Conservation (phyloP, 73 alveolate genomes). For the Symbiodinium pilosum region DNA sequence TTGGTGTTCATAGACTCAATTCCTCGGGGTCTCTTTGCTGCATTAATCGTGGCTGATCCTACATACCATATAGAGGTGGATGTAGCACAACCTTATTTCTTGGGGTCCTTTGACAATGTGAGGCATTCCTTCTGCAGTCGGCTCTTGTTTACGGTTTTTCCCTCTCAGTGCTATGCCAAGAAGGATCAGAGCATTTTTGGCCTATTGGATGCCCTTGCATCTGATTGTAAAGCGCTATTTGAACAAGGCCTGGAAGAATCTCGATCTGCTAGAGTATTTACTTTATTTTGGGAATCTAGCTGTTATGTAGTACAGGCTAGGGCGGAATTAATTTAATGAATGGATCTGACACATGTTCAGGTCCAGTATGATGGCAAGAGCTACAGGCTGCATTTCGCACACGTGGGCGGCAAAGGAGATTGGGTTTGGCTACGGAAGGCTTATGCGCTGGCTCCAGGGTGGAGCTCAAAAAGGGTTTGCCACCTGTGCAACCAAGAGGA, state of each 20-base stretch:
- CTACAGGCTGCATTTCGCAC: background rate
- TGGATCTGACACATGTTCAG: background rate
- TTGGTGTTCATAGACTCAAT: background rate
- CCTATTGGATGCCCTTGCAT: background rate
- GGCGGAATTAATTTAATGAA: too few relatives aligned
- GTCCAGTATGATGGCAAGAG: background rate
- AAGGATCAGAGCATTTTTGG: background rate
- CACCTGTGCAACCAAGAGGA: too few relatives aligned
- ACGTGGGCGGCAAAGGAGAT: background rate
- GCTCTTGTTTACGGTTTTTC: background rate
- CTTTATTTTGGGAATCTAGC: too few relatives aligned
- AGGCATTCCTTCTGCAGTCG: background rate
- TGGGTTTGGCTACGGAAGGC: background rate
- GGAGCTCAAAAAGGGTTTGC: too few relatives aligned
- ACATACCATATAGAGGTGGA: too few relatives aligned
- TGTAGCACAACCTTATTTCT: too few relatives aligned
- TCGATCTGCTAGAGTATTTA: background rate
- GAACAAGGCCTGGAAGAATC: background rate
- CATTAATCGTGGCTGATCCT: too few relatives aligned
- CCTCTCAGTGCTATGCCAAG: background rate
- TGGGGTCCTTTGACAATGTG: background rate
- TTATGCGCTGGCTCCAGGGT: background rate
- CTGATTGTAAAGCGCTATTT: background rate
- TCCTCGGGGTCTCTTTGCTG: background rate
- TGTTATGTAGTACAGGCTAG: background rate